Percentiles rank a stretch among this genome's conserved stretches.
These are phyloP conservation scores for Fragaria ananassa DNA, from an alignment of 306 rosid species.

Conservation along the genomic window DNA sequence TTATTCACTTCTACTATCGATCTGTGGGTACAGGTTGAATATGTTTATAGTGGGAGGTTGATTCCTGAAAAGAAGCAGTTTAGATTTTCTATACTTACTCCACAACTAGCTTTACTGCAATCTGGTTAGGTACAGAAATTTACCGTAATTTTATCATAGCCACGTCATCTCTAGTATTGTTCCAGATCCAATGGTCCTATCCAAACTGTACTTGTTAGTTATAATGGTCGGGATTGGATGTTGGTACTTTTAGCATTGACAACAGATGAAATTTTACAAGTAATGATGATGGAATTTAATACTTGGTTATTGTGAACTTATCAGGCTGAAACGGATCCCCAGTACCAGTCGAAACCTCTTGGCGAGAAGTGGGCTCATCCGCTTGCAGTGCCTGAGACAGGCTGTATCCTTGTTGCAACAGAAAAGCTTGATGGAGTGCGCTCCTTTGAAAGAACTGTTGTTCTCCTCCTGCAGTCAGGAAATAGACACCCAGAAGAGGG, in stretches of 20 bases:
- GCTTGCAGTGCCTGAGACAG: slow-evolving; percentile 84
- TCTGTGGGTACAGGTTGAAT: not conserved
- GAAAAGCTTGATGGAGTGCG: slow-evolving; percentile 93
- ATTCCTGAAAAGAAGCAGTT: not conserved
- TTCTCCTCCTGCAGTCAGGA: slow-evolving; percentile 92
- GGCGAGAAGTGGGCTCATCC: slow-evolving; percentile 95
- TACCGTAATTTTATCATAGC: not conserved
- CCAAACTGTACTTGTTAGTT: not conserved
- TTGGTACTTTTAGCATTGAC: slow-evolving; percentile 1
- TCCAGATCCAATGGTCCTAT: not conserved
- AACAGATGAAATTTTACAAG: slow-evolving; percentile 13
- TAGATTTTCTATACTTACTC: not conserved
- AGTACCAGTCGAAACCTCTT: slow-evolving; percentile 50
- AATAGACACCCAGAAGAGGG: slow-evolving; percentile 86
- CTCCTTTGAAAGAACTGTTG: slow-evolving; percentile 85
- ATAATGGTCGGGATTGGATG: not conserved
- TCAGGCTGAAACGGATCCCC: slow-evolving; percentile 63
- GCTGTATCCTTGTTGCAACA: slow-evolving; percentile 93
- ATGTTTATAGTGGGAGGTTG: not conserved
- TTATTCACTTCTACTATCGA: not conserved
- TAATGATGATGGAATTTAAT: slow-evolving; percentile 4
- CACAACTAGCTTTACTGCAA: not conserved
- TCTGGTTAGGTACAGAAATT: not conserved
- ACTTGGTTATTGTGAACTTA: slow-evolving; percentile 9
- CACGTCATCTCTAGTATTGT: not conserved